These are phyloP conservation scores for Austroboletus eburneus DNA, from an alignment of 768 basidiomycete genomes.

Conservation along the genomic window DNA sequence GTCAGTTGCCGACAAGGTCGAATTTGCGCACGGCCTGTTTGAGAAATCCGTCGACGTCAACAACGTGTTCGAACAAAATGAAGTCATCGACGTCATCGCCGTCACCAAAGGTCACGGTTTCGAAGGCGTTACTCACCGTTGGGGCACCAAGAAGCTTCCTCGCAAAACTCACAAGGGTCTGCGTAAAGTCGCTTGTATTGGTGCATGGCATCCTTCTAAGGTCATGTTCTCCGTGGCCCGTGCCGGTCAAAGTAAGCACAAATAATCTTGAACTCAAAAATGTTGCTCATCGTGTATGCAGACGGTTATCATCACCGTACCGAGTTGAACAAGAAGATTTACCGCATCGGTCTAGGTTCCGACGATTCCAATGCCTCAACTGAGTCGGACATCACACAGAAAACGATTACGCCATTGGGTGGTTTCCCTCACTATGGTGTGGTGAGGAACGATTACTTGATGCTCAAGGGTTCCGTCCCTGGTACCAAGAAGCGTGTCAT, in stretches of 20 bases:
- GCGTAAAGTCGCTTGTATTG: constrained; percentile 98
- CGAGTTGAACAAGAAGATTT: constrained; percentile 98
- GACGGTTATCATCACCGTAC: constrained; percentile 97
- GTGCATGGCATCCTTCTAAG: constrained; percentile 98
- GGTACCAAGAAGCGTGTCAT: constrained; percentile 98
- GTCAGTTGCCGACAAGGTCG: constrained; percentile 93
- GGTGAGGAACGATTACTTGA: constrained; percentile 97
- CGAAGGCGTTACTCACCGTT: constrained; percentile 98
- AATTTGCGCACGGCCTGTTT: constrained; percentile 88
- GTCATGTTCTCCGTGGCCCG: constrained; percentile 99
- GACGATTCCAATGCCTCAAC: constrained; percentile 88
- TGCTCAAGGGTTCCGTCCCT: constrained; percentile 93
- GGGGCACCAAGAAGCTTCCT: constrained; percentile 99
- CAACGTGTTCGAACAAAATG: constrained; percentile 92
- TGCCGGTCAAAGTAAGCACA: constrained; percentile 93
- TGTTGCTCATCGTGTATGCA: constrained; percentile 28
- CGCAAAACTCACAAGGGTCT: constrained; percentile 99
- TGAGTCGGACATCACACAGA: constrained; percentile 91
- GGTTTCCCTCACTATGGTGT: constrained; percentile 99
- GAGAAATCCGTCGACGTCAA: constrained; percentile 91
- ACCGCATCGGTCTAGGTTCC: constrained; percentile 80
- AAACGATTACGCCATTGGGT: constrained; percentile 94
- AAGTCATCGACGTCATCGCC: constrained; percentile 94
- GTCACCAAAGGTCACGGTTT: constrained; percentile 99
- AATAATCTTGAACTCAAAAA: not conserved